These are phyloP conservation scores for Cadophora sp. DNA, from an alignment of 2,329 filamentous ascomycete genomes.

Conservation along the genomic window DNA sequence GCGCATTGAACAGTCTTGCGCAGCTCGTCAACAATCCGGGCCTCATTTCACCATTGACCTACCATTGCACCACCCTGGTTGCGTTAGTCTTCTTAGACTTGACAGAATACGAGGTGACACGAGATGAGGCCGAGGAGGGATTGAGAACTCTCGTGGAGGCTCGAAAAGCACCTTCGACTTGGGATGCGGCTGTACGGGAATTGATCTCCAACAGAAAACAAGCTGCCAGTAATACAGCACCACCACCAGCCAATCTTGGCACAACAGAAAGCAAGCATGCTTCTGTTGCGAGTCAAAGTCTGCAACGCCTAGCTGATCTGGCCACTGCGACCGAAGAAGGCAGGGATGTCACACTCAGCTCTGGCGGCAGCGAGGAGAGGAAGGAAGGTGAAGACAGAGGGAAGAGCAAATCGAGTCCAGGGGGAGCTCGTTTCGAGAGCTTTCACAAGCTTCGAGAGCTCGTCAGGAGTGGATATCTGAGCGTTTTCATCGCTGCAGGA, in stretches of 20 bases:
- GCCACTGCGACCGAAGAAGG: constrained; percentile 41
- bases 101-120: constrained; percentile 58
- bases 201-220: constrained; percentile 48
- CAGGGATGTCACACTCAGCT: constrained; percentile 22
- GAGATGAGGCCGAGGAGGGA: constrained; percentile 61
- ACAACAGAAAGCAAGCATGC: constrained; percentile 31
- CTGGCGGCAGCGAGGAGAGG: constrained; percentile 22
- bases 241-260: constrained; percentile 10
- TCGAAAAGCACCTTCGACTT: constrained; percentile 56
- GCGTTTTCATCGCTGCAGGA: constrained; percentile 21
- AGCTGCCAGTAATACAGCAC: constrained; percentile 8
- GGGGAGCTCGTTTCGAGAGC: constrained; percentile 20
- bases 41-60: constrained; percentile 67
- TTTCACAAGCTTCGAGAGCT: constrained; percentile 31
- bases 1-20: constrained; percentile 63
- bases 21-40: constrained; percentile 62
- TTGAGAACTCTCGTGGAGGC: constrained; percentile 63
- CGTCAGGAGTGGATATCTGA: constrained; percentile 34
- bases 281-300: constrained; percentile 39
- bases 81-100: constrained; percentile 68
- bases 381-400: constrained; percentile 29
- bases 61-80: constrained; percentile 69
- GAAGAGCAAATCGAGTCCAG: constrained; percentile 10
- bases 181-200: constrained; percentile 62
- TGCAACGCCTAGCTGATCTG: constrained; percentile 67